Base-by-base conservation (phyloP, 257 asterid species). In the Thymus quinquecostatus region DNA sequence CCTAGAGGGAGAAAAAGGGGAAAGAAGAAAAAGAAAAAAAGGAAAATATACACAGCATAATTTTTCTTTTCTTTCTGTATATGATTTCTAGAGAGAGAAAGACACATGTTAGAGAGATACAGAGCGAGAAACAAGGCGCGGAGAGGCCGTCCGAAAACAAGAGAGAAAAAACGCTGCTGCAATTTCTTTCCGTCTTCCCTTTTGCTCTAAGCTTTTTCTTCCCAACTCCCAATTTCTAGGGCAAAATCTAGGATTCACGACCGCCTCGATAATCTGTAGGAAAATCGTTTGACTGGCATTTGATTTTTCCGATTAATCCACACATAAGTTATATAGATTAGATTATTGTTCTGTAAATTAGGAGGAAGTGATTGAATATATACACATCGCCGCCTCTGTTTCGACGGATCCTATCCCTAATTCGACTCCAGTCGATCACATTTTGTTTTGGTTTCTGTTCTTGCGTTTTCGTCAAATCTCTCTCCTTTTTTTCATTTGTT, bases 101-200 rank as follows among this genome's bases (percentile, higher is more conserved):
- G 48, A 12, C 10, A 49, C 44, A 47, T 29, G 6, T 11, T 12
- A 51, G 58, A 78, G 58, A 78, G 72, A 75, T 77, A 72, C 79
- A 87, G 88, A 88, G 86, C 89, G 92, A 90, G 92, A 88, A 90
- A 88, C 92, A 88, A 92, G 96, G 98, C 97, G 97, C 96, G 96
- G 92, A 81, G 95, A 68, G 86, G 86, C 83, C 93, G 90, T 89
- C 96, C 81, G 84, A 87, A 84, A 84, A 80, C 79, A 67, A 79
- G 74, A 79, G 80, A 79, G 64, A 81, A 74, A 88, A 81, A 73
- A 73, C 78, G 70, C 79, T 68, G 82, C 80, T 68, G 82, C 80
- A 77, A 62, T 71, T 47, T 13, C 14, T 72, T 66, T 76, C 77
- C 67, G 59, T 75, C 76, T 63, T 51, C 81, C 63, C 69, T 54